Conservation (phyloP, 2,329 filamentous ascomycete genomes). For the Penicillium sp. region DNA sequence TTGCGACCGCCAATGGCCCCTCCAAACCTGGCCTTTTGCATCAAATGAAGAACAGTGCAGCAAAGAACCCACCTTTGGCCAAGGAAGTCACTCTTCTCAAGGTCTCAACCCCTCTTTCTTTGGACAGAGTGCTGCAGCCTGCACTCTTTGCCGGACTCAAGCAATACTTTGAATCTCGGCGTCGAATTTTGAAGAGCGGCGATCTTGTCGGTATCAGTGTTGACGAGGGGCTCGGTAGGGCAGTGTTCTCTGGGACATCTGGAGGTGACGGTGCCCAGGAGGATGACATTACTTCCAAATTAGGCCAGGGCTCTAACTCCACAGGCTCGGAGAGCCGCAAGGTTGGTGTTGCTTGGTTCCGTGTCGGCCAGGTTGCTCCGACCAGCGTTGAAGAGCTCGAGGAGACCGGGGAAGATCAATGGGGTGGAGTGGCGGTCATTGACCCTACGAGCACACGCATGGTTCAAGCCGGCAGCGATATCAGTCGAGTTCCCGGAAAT, state of each 20-base stretch:
- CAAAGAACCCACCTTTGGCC: constrained; percentile 61
- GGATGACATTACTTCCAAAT: constrained; percentile 65
- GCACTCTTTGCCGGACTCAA: constrained; percentile 86
- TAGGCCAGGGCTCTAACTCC: constrained; percentile 38
- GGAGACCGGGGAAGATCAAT: constrained; percentile 69
- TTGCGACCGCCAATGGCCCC: constrained; percentile 44
- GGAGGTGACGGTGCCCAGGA: constrained; percentile 65
- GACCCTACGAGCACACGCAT: constrained; percentile 87
- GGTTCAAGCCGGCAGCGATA: constrained; percentile 87
- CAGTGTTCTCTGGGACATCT: constrained; percentile 72
- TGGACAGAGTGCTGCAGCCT: constrained; percentile 81
- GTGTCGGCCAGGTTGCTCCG: constrained; percentile 72
- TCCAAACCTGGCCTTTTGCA: constrained; percentile 63
- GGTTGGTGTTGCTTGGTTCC: constrained; percentile 83
- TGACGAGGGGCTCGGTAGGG: constrained; percentile 80
- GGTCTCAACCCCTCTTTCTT: constrained; percentile 84
- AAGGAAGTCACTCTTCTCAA: constrained; percentile 87
- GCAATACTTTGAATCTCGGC: constrained; percentile 81
- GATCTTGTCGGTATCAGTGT: constrained; percentile 89
- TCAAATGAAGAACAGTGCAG: constrained; percentile 48
- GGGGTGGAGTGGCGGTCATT: constrained; percentile 85
- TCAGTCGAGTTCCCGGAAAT: constrained; percentile 76
- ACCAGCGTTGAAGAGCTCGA: constrained; percentile 56
- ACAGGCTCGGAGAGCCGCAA: constrained; percentile 49
- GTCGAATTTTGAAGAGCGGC: constrained; percentile 80